Evolutionary conservation across 352 stramenopile species (phyloP).

Genomic region (Pythium sp.): DNA sequence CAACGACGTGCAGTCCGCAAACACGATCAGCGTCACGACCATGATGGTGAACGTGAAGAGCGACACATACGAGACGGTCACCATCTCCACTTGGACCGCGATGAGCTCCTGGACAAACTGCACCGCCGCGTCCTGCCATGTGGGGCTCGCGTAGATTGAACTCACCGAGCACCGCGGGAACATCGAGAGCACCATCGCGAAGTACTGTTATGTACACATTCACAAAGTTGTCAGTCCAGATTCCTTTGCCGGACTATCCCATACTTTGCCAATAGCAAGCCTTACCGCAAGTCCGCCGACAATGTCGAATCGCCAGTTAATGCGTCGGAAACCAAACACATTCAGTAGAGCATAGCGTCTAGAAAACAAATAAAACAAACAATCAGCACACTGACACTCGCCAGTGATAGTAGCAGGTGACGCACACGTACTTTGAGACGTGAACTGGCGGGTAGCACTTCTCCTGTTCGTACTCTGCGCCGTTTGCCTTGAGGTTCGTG

Average conservation of each 20-base stretch:
- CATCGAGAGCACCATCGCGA: slow-evolving; percentile 89
- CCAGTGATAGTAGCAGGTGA: not conserved
- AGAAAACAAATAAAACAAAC: not conserved
- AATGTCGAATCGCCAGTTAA: slow-evolving; percentile 93
- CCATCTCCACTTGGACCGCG: slow-evolving; percentile 61
- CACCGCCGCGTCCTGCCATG: slow-evolving; percentile 35
- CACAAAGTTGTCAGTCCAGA: not conserved
- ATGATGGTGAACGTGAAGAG: slow-evolving; percentile 56
- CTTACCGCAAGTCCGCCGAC: slow-evolving; percentile 80
- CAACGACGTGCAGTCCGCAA: slow-evolving; percentile 72
- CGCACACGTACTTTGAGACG: slow-evolving; percentile 51
- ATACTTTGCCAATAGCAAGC: not conserved
- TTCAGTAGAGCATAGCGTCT: slow-evolving; percentile 84
- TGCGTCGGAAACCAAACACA: slow-evolving; percentile 87
- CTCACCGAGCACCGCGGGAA: slow-evolving; percentile 88
- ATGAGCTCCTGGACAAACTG: slow-evolving; percentile 58
- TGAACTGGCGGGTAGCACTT: slow-evolving; percentile 82
- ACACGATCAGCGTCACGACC: slow-evolving; percentile 54
- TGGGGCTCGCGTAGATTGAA: slow-evolving; percentile 59
- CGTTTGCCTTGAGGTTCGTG: slow-evolving; percentile 57
- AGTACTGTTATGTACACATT: slow-evolving; percentile 56
- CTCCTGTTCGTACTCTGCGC: slow-evolving; percentile 68
- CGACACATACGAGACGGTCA: slow-evolving; percentile 75
- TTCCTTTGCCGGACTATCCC: no score
- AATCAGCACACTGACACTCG: not conserved